Percentiles rank a stretch among this genome's conserved stretches.
phyloP scores from a whole-genome alignment of 441 rosid species.

The Flueggea neowawraea region DNA sequence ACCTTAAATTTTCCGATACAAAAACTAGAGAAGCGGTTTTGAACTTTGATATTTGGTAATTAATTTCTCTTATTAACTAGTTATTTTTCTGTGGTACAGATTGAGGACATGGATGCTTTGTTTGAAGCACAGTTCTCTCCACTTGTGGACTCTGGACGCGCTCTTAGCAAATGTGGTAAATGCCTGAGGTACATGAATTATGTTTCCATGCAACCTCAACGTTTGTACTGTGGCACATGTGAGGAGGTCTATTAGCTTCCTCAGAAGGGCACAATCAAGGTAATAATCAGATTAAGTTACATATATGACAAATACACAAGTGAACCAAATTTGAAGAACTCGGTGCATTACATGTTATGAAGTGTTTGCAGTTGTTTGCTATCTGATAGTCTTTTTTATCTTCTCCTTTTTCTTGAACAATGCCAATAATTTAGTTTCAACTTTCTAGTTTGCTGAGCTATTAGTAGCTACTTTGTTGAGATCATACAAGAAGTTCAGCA shows the following conservation, averaged over 20 bases:
- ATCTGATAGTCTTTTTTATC: too few species aligned
- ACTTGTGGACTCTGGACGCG: constrained; percentile 77
- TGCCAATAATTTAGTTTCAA: too few species aligned
- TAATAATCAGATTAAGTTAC: constrained; percentile 13
- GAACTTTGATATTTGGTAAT: not conserved
- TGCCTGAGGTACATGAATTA: constrained; percentile 94
- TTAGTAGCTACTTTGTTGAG: too few species aligned
- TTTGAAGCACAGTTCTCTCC: constrained; percentile 96
- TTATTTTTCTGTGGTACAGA: constrained; percentile 34
- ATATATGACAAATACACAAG: not conserved
- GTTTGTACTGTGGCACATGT: constrained; percentile 83
- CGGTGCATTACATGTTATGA: too few species aligned
- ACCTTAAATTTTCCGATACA: not conserved
- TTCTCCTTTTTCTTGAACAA: too few species aligned
- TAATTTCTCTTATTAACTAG: not conserved
- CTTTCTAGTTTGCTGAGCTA: too few species aligned
- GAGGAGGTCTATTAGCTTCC: constrained; percentile 97
- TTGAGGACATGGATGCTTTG: constrained; percentile 86
- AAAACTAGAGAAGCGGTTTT: not conserved
- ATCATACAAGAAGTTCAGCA: too few species aligned
- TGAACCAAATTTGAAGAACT: too few species aligned
- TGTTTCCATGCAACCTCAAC: constrained; percentile 72
- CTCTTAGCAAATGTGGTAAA: constrained; percentile 91
- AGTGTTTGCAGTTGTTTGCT: too few species aligned
- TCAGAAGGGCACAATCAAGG: constrained; percentile 89